Evolutionary conservation across 2,329 filamentous ascomycete genomes (phyloP).

Genomic region (Cercospora canescens): DNA sequence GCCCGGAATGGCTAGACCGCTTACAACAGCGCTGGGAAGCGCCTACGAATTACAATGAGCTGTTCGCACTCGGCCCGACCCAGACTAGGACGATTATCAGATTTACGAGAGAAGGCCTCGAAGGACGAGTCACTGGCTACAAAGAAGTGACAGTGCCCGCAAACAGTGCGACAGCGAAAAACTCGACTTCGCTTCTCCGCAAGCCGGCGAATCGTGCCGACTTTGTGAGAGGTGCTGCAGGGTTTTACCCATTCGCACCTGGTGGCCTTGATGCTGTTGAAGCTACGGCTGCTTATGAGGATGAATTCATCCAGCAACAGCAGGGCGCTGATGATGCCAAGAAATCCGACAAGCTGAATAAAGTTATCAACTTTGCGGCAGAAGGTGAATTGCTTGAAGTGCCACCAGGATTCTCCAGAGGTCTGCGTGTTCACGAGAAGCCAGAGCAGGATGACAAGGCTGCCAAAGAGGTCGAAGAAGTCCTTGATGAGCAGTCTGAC

Average conservation of each 20-base stretch:
- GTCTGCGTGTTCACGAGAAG: slow-evolving; percentile 70
- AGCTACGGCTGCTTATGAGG: slow-evolving; percentile 79
- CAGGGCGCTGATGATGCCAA: slow-evolving; percentile 42
- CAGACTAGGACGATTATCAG: slow-evolving; percentile 94
- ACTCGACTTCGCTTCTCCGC: slow-evolving; percentile 83
- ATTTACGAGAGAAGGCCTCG: slow-evolving; percentile 86
- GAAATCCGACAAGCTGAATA: slow-evolving; percentile 62
- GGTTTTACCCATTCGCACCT: slow-evolving; percentile 91
- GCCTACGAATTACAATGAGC: slow-evolving; percentile 74
- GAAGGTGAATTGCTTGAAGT: slow-evolving; percentile 78
- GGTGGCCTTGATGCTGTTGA: slow-evolving; percentile 86
- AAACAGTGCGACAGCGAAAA: slow-evolving; percentile 87
- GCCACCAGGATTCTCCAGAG: slow-evolving; percentile 78
- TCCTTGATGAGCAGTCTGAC: slow-evolving; percentile 55
- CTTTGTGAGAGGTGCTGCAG: slow-evolving; percentile 88
- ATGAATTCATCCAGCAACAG: slow-evolving; percentile 61
- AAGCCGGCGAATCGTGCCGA: slow-evolving; percentile 86
- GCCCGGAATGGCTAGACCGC: slow-evolving; percentile 79
- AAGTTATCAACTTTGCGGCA: slow-evolving; percentile 78
- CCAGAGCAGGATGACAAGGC: slow-evolving; percentile 53
- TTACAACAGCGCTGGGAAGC: slow-evolving; percentile 90
- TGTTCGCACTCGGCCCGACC: slow-evolving; percentile 85
- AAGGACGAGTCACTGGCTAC: slow-evolving; percentile 91
- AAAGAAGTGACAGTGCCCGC: slow-evolving; percentile 90
- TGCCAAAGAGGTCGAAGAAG: slow-evolving; percentile 69